Base-by-base conservation (phyloP, 768 basidiomycete species). In the Boletus sensibilis region DNA sequence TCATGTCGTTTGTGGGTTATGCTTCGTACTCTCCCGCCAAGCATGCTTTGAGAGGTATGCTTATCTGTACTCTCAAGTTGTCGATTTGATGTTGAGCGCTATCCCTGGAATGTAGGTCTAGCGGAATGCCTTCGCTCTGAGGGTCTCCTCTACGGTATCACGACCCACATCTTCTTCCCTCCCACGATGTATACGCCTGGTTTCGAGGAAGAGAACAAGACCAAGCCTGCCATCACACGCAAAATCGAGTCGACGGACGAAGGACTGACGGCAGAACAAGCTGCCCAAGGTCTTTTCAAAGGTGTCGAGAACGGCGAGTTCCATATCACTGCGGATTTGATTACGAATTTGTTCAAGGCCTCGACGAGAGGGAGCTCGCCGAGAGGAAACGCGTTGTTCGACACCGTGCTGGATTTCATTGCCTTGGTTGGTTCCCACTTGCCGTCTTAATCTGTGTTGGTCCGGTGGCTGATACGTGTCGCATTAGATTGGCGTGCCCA, bases 41-140 rank as follows among this genome's bases (percentile, higher is more conserved):
- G 68, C 88, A 90, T 63, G 94, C 94, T 9, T 68, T 96, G 7
- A 75, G 92, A 73, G 93, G 93, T 92, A 60, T 41, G 73, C 58
- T 18, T 21, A 29, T 12, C 13, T 10, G 3, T 47, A 7, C 23
- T 21, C 10, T 25, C 21, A 4, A 13, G 3, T 9, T 10, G 23
- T 51, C 16, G 9, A 20, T 18, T 10, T 4, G 8, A 25, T n/a
- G 6, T 20, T 43, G 34, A 52, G 27, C 18, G 12, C 25, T 0
- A 33, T 1, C 4, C 16, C 29, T 8, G 11, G 5, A 31, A 10
- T 21, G 8, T 10, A 94, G 92, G 88, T 14, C 82, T 97, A 0
- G 91, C 90, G 14, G 94, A 97, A 56, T 80, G 87, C 0, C 78
- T 97, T 14, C 86, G 88, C 9, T 87, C 84, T 25, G 94, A 96